A percentile compares a stretch with the other conserved stretches of the same genome.
phyloP scores from a whole-genome alignment of 352 stramenopile species.

The Pythium chondricola region DNA sequence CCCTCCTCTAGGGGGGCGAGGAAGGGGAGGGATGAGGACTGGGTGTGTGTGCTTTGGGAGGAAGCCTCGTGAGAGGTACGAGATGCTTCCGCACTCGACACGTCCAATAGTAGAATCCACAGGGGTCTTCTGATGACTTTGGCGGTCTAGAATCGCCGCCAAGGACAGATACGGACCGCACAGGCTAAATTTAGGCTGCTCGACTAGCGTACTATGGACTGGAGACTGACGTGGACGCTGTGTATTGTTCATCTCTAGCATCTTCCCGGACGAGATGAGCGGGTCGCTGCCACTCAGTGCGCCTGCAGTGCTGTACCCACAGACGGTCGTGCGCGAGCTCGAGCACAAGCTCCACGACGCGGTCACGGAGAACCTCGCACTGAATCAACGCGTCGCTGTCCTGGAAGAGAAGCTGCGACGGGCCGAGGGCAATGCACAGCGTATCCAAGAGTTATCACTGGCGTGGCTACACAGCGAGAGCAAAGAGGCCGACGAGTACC shows the following conservation, averaged over 20 bases:
- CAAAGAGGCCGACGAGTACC: slow-evolving; percentile 4
- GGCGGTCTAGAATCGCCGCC: slow-evolving; percentile 73
- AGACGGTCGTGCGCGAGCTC: slow-evolving; percentile 15
- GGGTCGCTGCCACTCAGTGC: no score
- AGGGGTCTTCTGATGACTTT: slow-evolving; percentile 86
- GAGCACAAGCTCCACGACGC: slow-evolving; percentile 23
- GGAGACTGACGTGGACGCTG: background rate
- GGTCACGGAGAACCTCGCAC: slow-evolving; percentile 28
- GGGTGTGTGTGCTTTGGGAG: no score
- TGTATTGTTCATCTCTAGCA: slow-evolving; percentile 7
- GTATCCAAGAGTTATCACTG: slow-evolving; percentile 36
- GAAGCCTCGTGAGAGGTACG: no score
- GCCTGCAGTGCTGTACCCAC: slow-evolving; percentile 13
- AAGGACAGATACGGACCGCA: slow-evolving; percentile 89
- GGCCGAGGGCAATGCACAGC: slow-evolving; percentile 31
- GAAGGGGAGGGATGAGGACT: background rate
- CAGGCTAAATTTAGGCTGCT: slow-evolving; percentile 16
- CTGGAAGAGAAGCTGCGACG: slow-evolving; percentile 28
- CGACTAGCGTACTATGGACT: background rate
- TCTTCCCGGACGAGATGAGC: slow-evolving; percentile 18
- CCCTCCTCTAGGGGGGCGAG: background rate
- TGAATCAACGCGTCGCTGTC: slow-evolving; percentile 29
- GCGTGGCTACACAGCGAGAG: slow-evolving; percentile 30
- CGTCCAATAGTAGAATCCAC: slow-evolving; percentile 20
- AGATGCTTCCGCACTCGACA: no score